Conservation (phyloP, 345 rosid species). For the Salix brachista region DNA sequence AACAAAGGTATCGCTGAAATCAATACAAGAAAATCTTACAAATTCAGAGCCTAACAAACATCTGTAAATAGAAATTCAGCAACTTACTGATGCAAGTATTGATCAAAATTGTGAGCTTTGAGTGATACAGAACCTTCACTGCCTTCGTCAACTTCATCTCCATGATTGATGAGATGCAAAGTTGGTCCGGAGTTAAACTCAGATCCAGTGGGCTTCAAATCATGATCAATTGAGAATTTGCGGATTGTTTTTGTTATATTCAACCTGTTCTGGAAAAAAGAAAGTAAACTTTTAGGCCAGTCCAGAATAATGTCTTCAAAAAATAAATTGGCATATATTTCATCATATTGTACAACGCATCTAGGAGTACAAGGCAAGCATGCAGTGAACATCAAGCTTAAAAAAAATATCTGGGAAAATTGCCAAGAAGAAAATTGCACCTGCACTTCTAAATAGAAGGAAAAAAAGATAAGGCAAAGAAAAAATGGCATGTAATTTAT, state of each 20-base stretch:
- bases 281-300: constrained; percentile 25
- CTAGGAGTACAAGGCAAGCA: background rate
- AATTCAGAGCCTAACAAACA: constrained; percentile 6
- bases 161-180: constrained; percentile 63
- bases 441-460: background rate
- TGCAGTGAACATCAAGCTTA: background rate
- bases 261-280: constrained; percentile 86
- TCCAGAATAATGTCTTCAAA: background rate
- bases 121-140: constrained; percentile 62
- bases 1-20: background rate
- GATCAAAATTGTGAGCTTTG: constrained; percentile 62
- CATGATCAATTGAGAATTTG: constrained; percentile 78
- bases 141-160: constrained; percentile 61
- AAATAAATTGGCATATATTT: background rate
- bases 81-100: constrained; percentile 67
- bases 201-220: constrained; percentile 76
- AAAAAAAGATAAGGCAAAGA: background rate
- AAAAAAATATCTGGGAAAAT: background rate
- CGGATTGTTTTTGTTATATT: constrained; percentile 92
- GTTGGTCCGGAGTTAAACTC: constrained; percentile 74
- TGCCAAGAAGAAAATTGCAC: background rate
- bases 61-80: constrained; percentile 12
- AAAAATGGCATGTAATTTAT: background rate
- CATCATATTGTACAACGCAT: background rate
- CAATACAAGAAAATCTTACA: background rate